Base-by-base conservation (phyloP, 2,329 filamentous ascomycete species). In the Botryosphaeria dothidea region DNA sequence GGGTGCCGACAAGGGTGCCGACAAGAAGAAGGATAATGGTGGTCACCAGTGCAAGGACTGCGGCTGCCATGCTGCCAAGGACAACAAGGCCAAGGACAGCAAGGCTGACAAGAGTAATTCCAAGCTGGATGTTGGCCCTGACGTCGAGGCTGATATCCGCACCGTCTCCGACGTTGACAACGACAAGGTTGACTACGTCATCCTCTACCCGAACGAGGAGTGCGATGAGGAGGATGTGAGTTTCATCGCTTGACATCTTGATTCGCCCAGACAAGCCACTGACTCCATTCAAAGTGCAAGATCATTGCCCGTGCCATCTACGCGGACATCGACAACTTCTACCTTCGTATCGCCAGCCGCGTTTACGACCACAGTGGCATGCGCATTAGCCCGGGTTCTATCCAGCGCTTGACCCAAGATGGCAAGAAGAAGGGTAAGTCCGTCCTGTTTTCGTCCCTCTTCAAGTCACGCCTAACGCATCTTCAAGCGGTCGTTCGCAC, bases 341-440 rank as follows among this genome's bases (percentile, higher is more conserved):
- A 83, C 83, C 67, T 80, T 15, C 71, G 79, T 4, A 73, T 86
- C 2, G 79, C 80, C 52, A 79, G 78, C 60, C 73, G 74, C 25
- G 85, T 85, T 74, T 79, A 74, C 62, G 81, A 84, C 62, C 78
- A 78, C 71, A 85, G 82, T 1, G 83, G 83, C 2, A 74, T 81
- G 45, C 72, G 74, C 3, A 68, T 85, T 27, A 74, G 78, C 67
- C 75, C 80, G 0, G 76, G 80, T 3, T 76, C 80, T 23, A 75
- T 83, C 36, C 73, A 76, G 68, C 74, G 78, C 66, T 82, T 80
- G 71, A 23, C 74, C 83, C 56, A 25, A 11, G 15, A 7, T 13
- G 7, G 9, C 27, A 3, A 27, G n/a, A 25, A 34, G 19, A 9
- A 19, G 45, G 6, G 56, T 60, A 31, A 60, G 56, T 57, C 27